Base-by-base conservation (phyloP, 2,329 filamentous ascomycete species). In the Plenodomus tracheiphilus region DNA sequence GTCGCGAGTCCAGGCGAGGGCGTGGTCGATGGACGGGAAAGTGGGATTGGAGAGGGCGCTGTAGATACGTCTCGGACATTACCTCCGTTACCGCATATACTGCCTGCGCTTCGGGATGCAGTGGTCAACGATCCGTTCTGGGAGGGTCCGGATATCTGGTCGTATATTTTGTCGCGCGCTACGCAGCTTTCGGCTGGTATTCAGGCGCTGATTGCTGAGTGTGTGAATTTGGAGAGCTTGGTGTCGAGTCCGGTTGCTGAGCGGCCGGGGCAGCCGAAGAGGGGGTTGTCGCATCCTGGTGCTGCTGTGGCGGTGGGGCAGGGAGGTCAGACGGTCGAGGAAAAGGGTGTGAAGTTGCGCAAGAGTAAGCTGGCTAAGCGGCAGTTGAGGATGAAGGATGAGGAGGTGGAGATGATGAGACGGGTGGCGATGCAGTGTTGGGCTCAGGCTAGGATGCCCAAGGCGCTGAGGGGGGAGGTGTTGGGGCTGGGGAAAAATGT, bases 131-230 rank as follows among this genome's bases (percentile, higher is more conserved):
- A 79, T 50, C 66, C 73, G 1, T 74, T 79, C 46, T 80, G 74
- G 70, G 51, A 53, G 4, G 46, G 43, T 38, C 67, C 74, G 0
- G 69, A 71, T 19, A 73, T 74, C 56, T 76, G 73, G 62, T 64
- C 74, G n/a, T 68, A 73, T 50, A 69, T 79, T 28, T 67, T 76
- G 47, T 66, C 72, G 4, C 76, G 75, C 43, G 75, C 77, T 4
- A 64, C 65, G 3, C 69, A 69, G 21, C 74, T 77, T 21, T 71
- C 69, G 8, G 66, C 71, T 17, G 73, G 75, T 16, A 74, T 80
- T 43, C 75, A 77, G 39, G 72, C 74, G 4, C 71, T 80, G 15
- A 79, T 79, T 18, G 59, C 66, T 32, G 74, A 78, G 47, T 77
- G 75, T 54, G 55, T 64, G 1, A 65, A 70, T 22, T 67, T 79